Evolutionary conservation across 78 protist genomes (phyloP).

Genomic region (Tieghemostelium lacteum): DNA sequence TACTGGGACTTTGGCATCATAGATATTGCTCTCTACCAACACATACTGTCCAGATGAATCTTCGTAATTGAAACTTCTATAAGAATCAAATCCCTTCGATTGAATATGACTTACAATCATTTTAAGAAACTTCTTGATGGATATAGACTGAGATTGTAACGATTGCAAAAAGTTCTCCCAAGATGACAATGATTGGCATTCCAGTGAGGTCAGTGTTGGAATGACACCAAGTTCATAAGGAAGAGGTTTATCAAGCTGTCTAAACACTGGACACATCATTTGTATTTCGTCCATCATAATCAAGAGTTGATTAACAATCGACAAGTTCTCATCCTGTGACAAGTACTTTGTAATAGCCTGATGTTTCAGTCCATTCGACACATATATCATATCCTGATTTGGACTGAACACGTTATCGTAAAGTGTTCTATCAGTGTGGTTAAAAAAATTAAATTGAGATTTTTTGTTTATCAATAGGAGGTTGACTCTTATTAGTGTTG

Average conservation of each 20-base stretch:
- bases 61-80: too few relatives aligned
- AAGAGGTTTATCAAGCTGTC: slow-evolving; percentile 7
- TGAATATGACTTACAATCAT: not conserved
- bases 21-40: not conserved
- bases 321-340: not conserved
- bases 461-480: not conserved
- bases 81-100: not conserved
- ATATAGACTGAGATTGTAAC: not conserved
- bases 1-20: slow-evolving; percentile 5
- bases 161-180: slow-evolving; percentile 28
- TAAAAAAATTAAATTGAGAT: not conserved
- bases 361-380: slow-evolving; percentile 35
- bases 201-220: not conserved
- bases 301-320: not conserved
- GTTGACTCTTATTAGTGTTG: not conserved
- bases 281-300: slow-evolving; percentile 4
- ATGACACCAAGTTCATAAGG: slow-evolving; percentile 29
- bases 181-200: slow-evolving; percentile 9
- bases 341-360: not conserved
- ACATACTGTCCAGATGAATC: too few relatives aligned
- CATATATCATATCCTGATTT: slow-evolving; percentile 49
- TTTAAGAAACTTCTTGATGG: slow-evolving; percentile 16
- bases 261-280: slow-evolving; percentile 1
- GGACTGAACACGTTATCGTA: slow-evolving; percentile 2
- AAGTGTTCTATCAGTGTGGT: not conserved